Evolutionary conservation across 495 filamentous ascomycete species (phyloP), one percentile per base, ranked within the genome.

Genomic region (Elasticomyces elasticus): DNA sequence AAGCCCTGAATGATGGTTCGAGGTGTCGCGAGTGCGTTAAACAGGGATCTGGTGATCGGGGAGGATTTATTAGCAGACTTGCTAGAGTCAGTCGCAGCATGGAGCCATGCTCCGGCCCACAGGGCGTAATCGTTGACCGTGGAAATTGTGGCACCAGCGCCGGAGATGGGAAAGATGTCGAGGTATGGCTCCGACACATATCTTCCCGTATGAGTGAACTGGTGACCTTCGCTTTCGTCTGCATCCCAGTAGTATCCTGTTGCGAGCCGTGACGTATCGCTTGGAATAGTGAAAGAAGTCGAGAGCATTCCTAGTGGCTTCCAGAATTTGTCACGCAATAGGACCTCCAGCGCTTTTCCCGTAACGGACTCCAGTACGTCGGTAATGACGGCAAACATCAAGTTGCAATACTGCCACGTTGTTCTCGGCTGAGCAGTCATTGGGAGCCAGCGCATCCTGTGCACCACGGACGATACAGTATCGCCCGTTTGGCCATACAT

Each of bases 401-500:
- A 52, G 44, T 80, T 80, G 64, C 70, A 75, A 54, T 81, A 82
- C 35, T 72, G 69, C 37, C 56, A 79, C 22, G 17, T 59, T 6
- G 64, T 67, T 0, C 49, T 9, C 69, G 65, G 37, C 40, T 27
- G 15, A 19, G 6, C 12, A 60, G 55, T 73, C 67, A 55, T 62
- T 78, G 73, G 11, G 69, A 66, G 49, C 76, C 64, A 3, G 73
- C 77, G 26, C 72, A 69, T 42, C 74, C 72, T 62, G 79, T 74
- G 27, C 26, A 26, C 31, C 7, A 35, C 4, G 1, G 4, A 24
- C 22, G 25, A 37, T 2, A 24, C 31, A 1, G 25, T 37, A 11
- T 9, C 33, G 62, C 79, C 76, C 51, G 79, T 73, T 9, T 26
- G 31, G 6, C 72, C 79, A 33, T 7, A n/a, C 15, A 45, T 7